Percentiles rank a stretch among this genome's conserved stretches.
phyloP scores from a whole-genome alignment of 352 stramenopile species.

The Hyaloperonospora brassicae region DNA sequence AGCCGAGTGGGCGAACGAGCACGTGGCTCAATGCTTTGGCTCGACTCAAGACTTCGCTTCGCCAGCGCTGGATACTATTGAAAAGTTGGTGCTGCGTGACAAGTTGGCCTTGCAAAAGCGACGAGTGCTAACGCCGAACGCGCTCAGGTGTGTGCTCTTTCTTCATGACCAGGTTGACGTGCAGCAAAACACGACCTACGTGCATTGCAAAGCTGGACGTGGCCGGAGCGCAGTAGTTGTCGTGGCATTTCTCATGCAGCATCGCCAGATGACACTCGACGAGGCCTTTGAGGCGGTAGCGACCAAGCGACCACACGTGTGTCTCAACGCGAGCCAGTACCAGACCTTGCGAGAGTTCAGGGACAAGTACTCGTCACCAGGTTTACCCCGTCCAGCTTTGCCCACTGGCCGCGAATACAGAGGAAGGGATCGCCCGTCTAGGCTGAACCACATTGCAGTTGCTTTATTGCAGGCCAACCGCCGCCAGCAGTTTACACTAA shows the following conservation, averaged over 20 bases:
- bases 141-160: constrained; percentile 49
- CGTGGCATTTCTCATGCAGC: constrained; percentile 57
- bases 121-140: neutral
- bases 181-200: constrained; percentile 52
- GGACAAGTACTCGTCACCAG: constrained; percentile 10
- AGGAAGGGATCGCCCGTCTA: too few species aligned
- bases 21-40: constrained; percentile 55
- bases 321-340: constrained; percentile 51
- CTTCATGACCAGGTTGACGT: constrained; percentile 49
- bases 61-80: constrained; percentile 55
- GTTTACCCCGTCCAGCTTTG: constrained; percentile 2
- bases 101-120: neutral
- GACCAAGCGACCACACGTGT: constrained; percentile 52
- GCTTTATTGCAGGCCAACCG: too few species aligned
- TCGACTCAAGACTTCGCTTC: constrained; percentile 59
- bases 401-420: neutral
- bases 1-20: constrained; percentile 47
- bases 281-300: constrained; percentile 47
- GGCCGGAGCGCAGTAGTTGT: constrained; percentile 69
- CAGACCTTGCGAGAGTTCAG: constrained; percentile 40
- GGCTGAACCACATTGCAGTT: neutral
- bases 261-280: constrained; percentile 49
- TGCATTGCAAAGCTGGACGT: constrained; percentile 77
- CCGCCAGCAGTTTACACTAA: constrained; percentile 20
- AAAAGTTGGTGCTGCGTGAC: constrained; percentile 17